phyloP scores from a whole-genome alignment of 2,329 filamentous ascomycete species.

The Madurella mycetomatis region DNA sequence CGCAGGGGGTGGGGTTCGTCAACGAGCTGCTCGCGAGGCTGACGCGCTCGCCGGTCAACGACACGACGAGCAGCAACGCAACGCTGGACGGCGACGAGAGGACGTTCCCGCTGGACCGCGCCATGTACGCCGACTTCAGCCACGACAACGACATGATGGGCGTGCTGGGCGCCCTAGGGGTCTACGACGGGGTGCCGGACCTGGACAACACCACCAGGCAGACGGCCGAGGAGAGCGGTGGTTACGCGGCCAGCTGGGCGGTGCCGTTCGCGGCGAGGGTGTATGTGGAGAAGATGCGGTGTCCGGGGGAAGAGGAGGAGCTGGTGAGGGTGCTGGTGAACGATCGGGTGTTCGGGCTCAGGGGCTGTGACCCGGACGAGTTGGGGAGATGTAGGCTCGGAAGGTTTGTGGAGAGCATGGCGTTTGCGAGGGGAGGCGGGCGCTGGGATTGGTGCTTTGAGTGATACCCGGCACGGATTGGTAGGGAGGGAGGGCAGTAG shows the following conservation, averaged over 20 bases:
- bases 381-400: conserved; percentile 66
- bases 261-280: conserved; percentile 78
- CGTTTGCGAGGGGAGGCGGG: conserved; percentile 68
- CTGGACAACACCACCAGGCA: conserved; percentile 49
- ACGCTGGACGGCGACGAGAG: conserved; percentile 64
- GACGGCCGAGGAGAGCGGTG: conserved; percentile 51
- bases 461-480: background rate
- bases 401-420: conserved; percentile 69
- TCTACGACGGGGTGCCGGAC: conserved; percentile 66
- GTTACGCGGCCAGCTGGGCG: conserved; percentile 71
- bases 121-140: conserved; percentile 82
- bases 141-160: conserved; percentile 85
- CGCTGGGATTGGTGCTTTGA: conserved; percentile 62
- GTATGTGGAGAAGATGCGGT: conserved; percentile 85
- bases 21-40: conserved; percentile 84
- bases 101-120: conserved; percentile 68
- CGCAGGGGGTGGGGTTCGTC: conserved; percentile 80
- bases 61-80: conserved; percentile 70
- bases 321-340: conserved; percentile 78
- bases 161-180: conserved; percentile 70
- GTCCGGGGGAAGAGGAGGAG: conserved; percentile 55
- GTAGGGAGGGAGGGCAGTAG: background rate
- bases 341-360: conserved; percentile 70
- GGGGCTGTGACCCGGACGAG: conserved; percentile 64
- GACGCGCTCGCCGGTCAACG: conserved; percentile 62